Conservation (phyloP, 2,329 filamentous ascomycete genomes). For the Chalara sp. region DNA sequence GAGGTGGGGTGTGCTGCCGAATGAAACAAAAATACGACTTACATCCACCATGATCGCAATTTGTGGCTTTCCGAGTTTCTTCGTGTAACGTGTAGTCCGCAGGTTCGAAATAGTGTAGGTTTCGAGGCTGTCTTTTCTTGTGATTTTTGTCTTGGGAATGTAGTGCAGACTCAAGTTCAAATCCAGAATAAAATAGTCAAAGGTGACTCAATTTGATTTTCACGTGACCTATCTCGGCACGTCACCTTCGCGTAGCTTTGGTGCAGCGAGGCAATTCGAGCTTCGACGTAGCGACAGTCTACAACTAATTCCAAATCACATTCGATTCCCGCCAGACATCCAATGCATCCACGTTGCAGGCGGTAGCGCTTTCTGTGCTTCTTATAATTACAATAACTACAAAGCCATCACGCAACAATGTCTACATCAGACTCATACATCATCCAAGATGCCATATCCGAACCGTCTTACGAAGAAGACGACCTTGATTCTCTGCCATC, state of each 20-base stretch:
- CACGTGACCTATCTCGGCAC: background rate
- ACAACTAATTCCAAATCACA: background rate
- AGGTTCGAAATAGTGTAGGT: too few species aligned
- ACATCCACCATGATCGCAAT: conserved; percentile 46
- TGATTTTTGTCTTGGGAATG: background rate
- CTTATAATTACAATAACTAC: background rate
- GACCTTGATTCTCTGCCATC: conserved; percentile 61
- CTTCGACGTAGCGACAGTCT: too few species aligned
- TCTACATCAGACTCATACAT: conserved; percentile 24
- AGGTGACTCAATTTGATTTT: background rate
- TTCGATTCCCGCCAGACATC: too few species aligned
- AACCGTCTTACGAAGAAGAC: conserved; percentile 48
- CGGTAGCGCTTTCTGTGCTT: conserved; percentile 22
- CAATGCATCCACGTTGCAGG: conserved; percentile 19
- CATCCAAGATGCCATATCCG: conserved; percentile 33
- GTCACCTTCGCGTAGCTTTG: too few species aligned
- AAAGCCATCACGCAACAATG: conserved; percentile 13
- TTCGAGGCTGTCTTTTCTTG: too few species aligned
- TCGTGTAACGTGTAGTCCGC: too few species aligned
- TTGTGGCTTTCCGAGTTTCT: conserved; percentile 1
- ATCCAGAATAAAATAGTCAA: background rate
- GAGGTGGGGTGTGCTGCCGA: background rate
- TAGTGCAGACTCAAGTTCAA: background rate
- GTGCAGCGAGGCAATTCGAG: too few species aligned
- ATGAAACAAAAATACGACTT: background rate